These are phyloP conservation scores for Cyberlindnera xylosilytica DNA, from an alignment of 805 yeast species.

Conservation along the genomic window DNA sequence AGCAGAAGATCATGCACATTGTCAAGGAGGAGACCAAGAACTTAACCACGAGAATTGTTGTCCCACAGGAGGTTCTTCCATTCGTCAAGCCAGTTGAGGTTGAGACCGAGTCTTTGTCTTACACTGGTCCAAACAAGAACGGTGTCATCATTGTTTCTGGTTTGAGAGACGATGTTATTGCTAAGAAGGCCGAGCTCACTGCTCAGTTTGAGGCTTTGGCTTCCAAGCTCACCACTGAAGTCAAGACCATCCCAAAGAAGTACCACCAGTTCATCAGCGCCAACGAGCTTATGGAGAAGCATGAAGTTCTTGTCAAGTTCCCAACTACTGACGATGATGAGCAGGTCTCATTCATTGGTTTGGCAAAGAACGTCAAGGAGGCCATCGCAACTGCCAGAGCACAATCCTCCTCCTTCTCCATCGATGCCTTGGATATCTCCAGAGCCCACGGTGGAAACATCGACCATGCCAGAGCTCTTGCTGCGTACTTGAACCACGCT, in stretches of 20 bases:
- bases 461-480: conserved; percentile 72
- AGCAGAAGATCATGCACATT: conserved; percentile 62
- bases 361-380: conserved; percentile 47
- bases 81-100: conserved; percentile 32
- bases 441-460: conserved; percentile 83
- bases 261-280: conserved; percentile 70
- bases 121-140: conserved; percentile 33
- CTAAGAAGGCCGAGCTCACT: conserved; percentile 51
- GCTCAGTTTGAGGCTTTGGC: conserved; percentile 42
- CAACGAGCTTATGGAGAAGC: conserved; percentile 47
- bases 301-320: conserved; percentile 53
- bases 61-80: conserved; percentile 34
- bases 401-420: conserved; percentile 54
- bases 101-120: conserved; percentile 26
- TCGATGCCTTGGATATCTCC: conserved; percentile 75
- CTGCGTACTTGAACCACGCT: conserved; percentile 58
- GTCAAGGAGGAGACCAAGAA: conserved; percentile 72
- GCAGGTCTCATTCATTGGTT: conserved; percentile 62
- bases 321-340: conserved; percentile 46
- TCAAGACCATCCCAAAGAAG: conserved; percentile 60
- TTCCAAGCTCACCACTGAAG: conserved; percentile 45
- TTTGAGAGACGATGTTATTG: conserved; percentile 60
- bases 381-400: conserved; percentile 65
- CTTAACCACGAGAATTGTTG: conserved; percentile 46
- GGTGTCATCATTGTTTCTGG: conserved; percentile 60